phyloP scores from a whole-genome alignment of 768 basidiomycete genomes.

The Phlebiopsis gigantea region DNA sequence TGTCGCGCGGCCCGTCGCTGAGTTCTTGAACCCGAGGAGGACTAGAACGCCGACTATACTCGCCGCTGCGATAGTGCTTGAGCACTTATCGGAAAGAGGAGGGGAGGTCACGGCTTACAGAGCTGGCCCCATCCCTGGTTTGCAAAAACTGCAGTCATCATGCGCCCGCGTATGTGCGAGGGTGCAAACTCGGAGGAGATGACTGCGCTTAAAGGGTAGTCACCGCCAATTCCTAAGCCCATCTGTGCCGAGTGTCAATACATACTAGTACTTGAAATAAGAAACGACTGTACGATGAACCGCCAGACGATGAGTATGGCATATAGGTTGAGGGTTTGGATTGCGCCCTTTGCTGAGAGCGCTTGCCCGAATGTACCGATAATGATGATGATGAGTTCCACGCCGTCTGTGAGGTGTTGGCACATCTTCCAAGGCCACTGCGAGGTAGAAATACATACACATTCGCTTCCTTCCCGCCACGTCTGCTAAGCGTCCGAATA shows the following conservation, averaged over 20 bases:
- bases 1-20: background rate
- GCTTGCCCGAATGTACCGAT: conserved; percentile 77
- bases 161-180: conserved; percentile 68
- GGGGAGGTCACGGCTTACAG: conserved; percentile 29
- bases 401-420: conserved; percentile 40
- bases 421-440: background rate
- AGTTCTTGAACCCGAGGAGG: conserved; percentile 60
- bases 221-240: conserved; percentile 85
- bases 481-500: conserved; percentile 82
- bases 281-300: conserved; percentile 44
- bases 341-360: conserved; percentile 56
- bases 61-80: background rate
- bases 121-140: conserved; percentile 87
- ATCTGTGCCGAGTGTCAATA: conserved; percentile 35
- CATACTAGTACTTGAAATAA: background rate
- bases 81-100: background rate
- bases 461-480: conserved; percentile 71
- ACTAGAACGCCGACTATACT: conserved; percentile 58
- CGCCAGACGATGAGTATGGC: conserved; percentile 82
- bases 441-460: conserved; percentile 42
- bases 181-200: conserved; percentile 89
- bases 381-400: conserved; percentile 80
- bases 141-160: conserved; percentile 89
- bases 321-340: conserved; percentile 56
- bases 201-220: conserved; percentile 81